Evolutionary conservation across 2,329 filamentous ascomycete species (phyloP), one percentile per base, ranked within the genome.

Genomic region (Beauveria medogensis): DNA sequence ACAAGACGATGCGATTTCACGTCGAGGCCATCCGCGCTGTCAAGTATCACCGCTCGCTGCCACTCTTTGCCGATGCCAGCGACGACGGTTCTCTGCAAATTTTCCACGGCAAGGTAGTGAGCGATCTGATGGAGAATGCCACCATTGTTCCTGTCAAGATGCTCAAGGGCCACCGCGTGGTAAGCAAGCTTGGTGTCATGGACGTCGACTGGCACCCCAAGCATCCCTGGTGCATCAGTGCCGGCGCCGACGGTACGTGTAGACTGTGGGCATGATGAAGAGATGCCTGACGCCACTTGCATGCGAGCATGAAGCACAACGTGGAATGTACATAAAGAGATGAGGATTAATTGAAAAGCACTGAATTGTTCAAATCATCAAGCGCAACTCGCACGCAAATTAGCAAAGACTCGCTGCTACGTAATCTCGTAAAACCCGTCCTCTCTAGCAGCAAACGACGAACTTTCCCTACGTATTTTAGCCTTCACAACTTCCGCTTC

Each of bases 1-100:
- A 96, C 80, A 97, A 97, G 80, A 97, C 93, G 1, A 87, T 99
- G 76, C 85, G 94, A 55, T 99, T 97, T 79, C 94, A 99, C 77
- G 78, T 85, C 63, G 90, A 96, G 74, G 94, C 94, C 51, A 96
- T 99, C 69, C 85, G 95, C 53, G 86, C 88, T 14, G 94, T 97
- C 60, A 87, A 85, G 67, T 99, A 90, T 75, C 95, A 99, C 75
- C 86, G 87, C 62, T 85, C 86, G 63, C 84, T 82, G 47, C 92
- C 94, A 20, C 81, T 99, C 41, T 97, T 99, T 70, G 94, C 92
- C 0, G 93, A 97, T 72, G 92, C 91, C 22, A 94, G 90, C 72
- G 95, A 99, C 72, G 94, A 99, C 73, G 94, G 94, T 30, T 91
- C 88, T 22, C 77, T 97, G 66, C 94, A 99, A 74, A 90, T 99